Evolutionary conservation across 805 yeast genomes (phyloP).

Genomic region (Lachancea fermentati): DNA sequence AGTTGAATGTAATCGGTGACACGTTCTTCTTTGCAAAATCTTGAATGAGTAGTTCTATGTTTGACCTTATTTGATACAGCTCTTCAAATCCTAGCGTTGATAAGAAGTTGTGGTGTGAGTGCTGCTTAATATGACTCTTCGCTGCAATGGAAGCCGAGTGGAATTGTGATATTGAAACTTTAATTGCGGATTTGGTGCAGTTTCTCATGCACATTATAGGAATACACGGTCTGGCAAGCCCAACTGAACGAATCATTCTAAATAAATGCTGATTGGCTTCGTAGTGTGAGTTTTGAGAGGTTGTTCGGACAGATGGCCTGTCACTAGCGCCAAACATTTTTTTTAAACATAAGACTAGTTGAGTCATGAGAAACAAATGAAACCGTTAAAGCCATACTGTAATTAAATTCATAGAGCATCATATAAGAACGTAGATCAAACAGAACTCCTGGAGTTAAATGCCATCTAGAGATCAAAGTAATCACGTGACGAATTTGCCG

Average conservation of each 20-base stretch:
- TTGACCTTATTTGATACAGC: slow-evolving; percentile 52
- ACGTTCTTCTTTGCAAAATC: slow-evolving; percentile 49
- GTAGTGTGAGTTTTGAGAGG: too few relatives aligned
- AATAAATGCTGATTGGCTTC: too few relatives aligned
- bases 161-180: background rate
- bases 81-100: slow-evolving; percentile 36
- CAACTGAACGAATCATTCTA: too few relatives aligned
- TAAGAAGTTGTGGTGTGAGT: slow-evolving; percentile 6
- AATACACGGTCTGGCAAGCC: too few relatives aligned
- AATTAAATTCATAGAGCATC: too few relatives aligned
- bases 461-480: background rate
- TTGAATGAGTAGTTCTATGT: slow-evolving; percentile 53
- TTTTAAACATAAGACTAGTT: too few relatives aligned
- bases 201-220: too few relatives aligned
- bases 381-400: too few relatives aligned
- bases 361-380: too few relatives aligned
- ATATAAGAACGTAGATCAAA: too few relatives aligned
- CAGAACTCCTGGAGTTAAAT: background rate
- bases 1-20: slow-evolving; percentile 48
- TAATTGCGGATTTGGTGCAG: background rate
- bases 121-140: background rate
- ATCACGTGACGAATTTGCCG: too few relatives aligned
- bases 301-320: background rate
- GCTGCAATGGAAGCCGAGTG: background rate
- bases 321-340: background rate